A percentile compares a stretch with the other conserved stretches of the same genome.
phyloP scores from a whole-genome alignment of 345 rosid genomes.

The Citrus hindsii region DNA sequence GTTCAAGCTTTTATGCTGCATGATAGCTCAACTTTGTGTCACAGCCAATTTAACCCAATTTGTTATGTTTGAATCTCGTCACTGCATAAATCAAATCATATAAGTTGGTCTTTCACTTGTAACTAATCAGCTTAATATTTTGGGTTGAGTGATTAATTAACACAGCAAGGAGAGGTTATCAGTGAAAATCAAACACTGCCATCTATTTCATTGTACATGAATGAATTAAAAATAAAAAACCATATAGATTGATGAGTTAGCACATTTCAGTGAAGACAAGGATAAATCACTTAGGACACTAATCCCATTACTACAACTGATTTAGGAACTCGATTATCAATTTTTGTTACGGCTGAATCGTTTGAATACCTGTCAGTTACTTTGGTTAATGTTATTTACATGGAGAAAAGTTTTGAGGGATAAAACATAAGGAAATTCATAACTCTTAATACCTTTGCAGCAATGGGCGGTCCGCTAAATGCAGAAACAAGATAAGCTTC shows the following conservation, averaged over 20 bases:
- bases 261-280: neutral
- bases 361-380: neutral
- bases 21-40: neutral
- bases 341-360: neutral
- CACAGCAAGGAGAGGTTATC: neutral
- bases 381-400: neutral
- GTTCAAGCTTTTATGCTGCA: neutral
- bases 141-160: neutral
- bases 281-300: neutral
- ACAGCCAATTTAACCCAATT: neutral
- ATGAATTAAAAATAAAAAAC: neutral
- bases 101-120: neutral
- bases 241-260: neutral
- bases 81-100: neutral
- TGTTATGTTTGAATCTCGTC: neutral
- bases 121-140: neutral
- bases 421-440: neutral
- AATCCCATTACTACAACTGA: neutral
- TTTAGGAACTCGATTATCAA: too few relatives aligned
- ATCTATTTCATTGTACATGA: neutral
- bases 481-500: slow-evolving; percentile 73
- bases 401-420: neutral
- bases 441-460: slow-evolving; percentile 60
- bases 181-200: neutral
- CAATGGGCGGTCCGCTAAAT: slow-evolving; percentile 71